A percentile compares a stretch with the other conserved stretches of the same genome.
These are phyloP conservation scores for Boeremia lycopersici DNA, from an alignment of 2,329 filamentous ascomycete genomes.

Conservation along the genomic window DNA sequence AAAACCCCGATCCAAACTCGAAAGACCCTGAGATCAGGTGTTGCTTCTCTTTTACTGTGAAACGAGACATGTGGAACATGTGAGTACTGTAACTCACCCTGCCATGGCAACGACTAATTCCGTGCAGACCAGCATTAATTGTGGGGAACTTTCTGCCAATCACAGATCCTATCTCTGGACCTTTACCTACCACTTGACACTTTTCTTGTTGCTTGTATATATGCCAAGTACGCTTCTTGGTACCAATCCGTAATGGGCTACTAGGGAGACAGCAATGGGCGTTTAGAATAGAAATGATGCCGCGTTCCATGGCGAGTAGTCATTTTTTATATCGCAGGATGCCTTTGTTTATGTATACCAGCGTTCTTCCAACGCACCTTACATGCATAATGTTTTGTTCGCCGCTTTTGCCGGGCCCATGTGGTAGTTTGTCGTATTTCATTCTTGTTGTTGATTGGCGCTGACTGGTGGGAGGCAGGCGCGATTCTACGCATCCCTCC, in stretches of 20 bases:
- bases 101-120: slow-evolving; percentile 37
- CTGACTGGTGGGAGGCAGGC: slow-evolving; percentile 5
- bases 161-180: slow-evolving; percentile 53
- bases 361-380: not conserved
- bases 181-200: slow-evolving; percentile 22
- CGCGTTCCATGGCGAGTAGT: not conserved
- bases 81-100: slow-evolving; percentile 57
- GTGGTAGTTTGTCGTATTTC: not conserved
- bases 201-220: not conserved
- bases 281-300: not conserved
- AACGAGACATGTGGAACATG: slow-evolving; percentile 95
- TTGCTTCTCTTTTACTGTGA: slow-evolving; percentile 97
- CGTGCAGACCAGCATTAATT: slow-evolving; percentile 77
- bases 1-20: slow-evolving; percentile 68
- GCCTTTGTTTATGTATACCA: not conserved
- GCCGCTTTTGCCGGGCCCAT: not conserved
- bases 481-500: not conserved
- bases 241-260: not conserved
- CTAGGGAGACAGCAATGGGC: not conserved
- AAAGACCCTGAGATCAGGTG: slow-evolving; percentile 80
- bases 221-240: not conserved
- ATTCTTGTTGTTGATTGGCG: not conserved
- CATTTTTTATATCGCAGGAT: not conserved
- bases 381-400: not conserved
- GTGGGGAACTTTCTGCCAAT: slow-evolving; percentile 96